phyloP scores from a whole-genome alignment of 805 yeast species.

The Candida berthetii region DNA sequence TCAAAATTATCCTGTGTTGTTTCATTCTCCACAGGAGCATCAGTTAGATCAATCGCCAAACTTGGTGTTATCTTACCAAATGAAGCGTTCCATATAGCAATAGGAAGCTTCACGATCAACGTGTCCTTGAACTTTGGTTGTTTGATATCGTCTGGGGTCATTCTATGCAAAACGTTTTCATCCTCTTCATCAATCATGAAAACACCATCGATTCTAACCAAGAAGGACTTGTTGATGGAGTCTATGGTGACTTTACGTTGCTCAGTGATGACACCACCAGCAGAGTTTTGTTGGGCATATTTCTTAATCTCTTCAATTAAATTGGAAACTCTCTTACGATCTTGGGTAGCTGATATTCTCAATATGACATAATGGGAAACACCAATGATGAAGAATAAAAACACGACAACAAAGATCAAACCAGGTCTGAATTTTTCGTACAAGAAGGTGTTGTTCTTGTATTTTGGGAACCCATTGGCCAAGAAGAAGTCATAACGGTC shows the following conservation, averaged over 20 bases:
- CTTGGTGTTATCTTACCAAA: constrained; percentile 29
- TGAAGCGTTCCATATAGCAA: constrained; percentile 36
- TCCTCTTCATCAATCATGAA: constrained; percentile 41
- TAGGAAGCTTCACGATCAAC: constrained; percentile 35
- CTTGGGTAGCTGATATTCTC: constrained; percentile 47
- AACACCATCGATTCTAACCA: constrained; percentile 56
- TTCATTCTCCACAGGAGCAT: constrained; percentile 4
- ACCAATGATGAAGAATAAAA: constrained; percentile 46
- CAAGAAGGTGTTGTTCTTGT: constrained; percentile 62
- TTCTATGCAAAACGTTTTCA: constrained; percentile 27
- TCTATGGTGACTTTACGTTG: constrained; percentile 33
- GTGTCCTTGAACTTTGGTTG: constrained; percentile 46
- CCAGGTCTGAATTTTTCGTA: constrained; percentile 70
- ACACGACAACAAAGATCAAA: constrained; percentile 38
- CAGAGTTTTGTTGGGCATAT: constrained; percentile 48
- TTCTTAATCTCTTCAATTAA: constrained; percentile 46
- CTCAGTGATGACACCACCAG: constrained; percentile 38
- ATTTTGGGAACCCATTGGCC: constrained; percentile 79
- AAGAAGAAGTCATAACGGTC: constrained; percentile 82
- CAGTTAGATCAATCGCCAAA: constrained; percentile 3
- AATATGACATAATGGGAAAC: constrained; percentile 53
- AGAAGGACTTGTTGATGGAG: constrained; percentile 41
- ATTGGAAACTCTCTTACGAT: constrained; percentile 46
- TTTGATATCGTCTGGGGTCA: constrained; percentile 42
- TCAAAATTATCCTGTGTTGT: constrained; percentile 4